Evolutionary conservation across 2,329 filamentous ascomycete species (phyloP).

Genomic region (Mycosphaerella sp.): DNA sequence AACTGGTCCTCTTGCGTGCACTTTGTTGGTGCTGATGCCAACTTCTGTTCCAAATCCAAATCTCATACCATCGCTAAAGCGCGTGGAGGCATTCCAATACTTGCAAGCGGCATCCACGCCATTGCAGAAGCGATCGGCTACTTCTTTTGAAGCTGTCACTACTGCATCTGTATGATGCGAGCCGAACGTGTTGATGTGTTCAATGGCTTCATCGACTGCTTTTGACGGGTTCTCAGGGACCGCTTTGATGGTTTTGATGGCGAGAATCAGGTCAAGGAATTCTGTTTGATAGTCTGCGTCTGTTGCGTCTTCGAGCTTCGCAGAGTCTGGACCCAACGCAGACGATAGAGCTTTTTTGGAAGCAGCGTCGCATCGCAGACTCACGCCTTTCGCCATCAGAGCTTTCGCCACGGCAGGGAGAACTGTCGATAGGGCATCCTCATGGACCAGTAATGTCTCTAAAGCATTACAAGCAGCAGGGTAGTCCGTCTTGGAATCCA

Average conservation of each 20-base stretch:
- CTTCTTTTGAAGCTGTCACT: constrained; percentile 60
- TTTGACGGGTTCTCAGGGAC: constrained; percentile 17
- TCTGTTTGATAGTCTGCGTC: constrained; percentile 78
- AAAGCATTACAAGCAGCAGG: constrained; percentile 90
- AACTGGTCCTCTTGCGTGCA: constrained; percentile 87
- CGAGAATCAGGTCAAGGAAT: constrained; percentile 76
- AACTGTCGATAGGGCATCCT: constrained; percentile 58
- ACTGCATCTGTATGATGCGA: constrained; percentile 94
- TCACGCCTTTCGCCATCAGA: constrained; percentile 70
- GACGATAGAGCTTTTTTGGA: constrained; percentile 59
- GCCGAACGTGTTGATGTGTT: constrained; percentile 86
- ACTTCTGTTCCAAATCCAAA: constrained; percentile 98
- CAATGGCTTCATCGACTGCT: constrained; percentile 62
- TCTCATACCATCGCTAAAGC: constrained; percentile 93
- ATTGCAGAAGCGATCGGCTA: constrained; percentile 76
- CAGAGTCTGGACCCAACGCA: constrained; percentile 40
- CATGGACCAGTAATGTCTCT: constrained; percentile 86
- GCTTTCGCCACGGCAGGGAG: constrained; percentile 68
- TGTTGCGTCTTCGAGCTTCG: constrained; percentile 55
- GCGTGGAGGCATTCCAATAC: constrained; percentile 94
- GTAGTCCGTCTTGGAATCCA: constrained; percentile 92
- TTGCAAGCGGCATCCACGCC: constrained; percentile 83
- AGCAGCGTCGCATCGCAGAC: constrained; percentile 68
- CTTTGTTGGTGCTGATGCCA: constrained; percentile 98
- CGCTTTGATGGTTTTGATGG: constrained; percentile 67